These are phyloP conservation scores for Magnusiomyces suaveolens DNA, from an alignment of 1,139 yeast genomes.

Conservation along the genomic window DNA sequence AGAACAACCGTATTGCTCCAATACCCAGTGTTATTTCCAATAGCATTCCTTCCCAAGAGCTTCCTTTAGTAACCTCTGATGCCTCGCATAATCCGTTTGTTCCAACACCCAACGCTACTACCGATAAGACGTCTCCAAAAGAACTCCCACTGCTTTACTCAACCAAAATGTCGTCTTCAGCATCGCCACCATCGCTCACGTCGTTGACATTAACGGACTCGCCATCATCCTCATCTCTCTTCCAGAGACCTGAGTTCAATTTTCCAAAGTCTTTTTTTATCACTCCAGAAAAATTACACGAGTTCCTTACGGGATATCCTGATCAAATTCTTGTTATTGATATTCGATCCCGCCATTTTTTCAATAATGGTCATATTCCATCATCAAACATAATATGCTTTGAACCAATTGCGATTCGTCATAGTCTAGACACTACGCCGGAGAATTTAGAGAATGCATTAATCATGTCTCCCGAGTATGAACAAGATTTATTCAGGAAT, in stretches of 20 bases:
- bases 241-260: not conserved
- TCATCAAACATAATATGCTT: slow-evolving; percentile 51
- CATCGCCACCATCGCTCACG: not conserved
- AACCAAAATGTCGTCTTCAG: not conserved
- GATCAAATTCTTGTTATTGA: slow-evolving; percentile 48
- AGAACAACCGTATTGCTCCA: not conserved
- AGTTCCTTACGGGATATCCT: slow-evolving; percentile 15
- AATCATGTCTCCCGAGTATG: slow-evolving; percentile 44
- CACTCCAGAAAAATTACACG: not conserved
- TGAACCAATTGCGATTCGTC: slow-evolving; percentile 50
- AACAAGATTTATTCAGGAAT: slow-evolving; percentile 42
- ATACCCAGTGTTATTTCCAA: not conserved
- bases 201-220: not conserved
- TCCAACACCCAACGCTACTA: not conserved
- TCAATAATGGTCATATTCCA: slow-evolving; percentile 50
- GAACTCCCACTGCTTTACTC: not conserved
- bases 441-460: slow-evolving; percentile 50
- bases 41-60: too few relatives aligned
- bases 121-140: not conserved
- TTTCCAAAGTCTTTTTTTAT: not conserved
- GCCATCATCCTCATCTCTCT: not conserved
- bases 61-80: not conserved
- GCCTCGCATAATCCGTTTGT: not conserved
- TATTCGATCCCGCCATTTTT: slow-evolving; percentile 50
- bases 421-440: slow-evolving; percentile 42